These are phyloP conservation scores for Talinum fruticosum DNA, from an alignment of 148 eudicot genomes.

Conservation along the genomic window DNA sequence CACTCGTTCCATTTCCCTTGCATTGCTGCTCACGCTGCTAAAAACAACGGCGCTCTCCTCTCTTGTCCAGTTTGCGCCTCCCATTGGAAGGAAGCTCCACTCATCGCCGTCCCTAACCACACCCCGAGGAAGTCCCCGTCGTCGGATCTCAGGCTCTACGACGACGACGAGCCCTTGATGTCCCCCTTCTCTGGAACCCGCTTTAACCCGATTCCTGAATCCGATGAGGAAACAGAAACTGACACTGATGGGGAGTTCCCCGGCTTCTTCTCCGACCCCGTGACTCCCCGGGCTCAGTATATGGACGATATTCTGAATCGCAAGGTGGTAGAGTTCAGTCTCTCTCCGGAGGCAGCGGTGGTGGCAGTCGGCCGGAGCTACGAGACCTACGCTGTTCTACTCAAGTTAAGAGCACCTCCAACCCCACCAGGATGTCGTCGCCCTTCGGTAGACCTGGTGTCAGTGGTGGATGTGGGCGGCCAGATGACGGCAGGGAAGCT, in stretches of 20 bases:
- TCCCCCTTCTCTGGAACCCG: conserved; percentile 53
- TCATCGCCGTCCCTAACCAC: conserved; percentile 27
- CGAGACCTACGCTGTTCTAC: conserved; percentile 62
- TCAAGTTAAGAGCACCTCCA: conserved; percentile 61
- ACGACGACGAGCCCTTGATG: conserved; percentile 83
- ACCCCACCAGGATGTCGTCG: conserved; percentile 30
- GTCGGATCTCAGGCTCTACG: conserved; percentile 51
- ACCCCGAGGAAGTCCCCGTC: conserved; percentile 17
- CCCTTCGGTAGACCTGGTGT: conserved; percentile 69
- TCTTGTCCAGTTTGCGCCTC: conserved; percentile 70
- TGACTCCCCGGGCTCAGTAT: conserved; percentile 9
- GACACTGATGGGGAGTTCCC: conserved; percentile 36
- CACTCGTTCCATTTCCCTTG: conserved; percentile 77
- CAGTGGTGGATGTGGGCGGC: conserved; percentile 60
- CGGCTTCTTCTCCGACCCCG: conserved; percentile 49
- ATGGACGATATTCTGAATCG: background rate
- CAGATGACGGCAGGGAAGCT: conserved; percentile 38
- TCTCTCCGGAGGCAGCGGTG: conserved; percentile 68
- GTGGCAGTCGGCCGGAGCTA: conserved; percentile 49
- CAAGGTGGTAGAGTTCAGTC: conserved; percentile 40
- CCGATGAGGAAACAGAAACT: conserved; percentile 47
- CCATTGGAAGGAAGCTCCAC: conserved; percentile 67
- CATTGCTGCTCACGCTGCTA: conserved; percentile 46
- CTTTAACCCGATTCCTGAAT: conserved; percentile 75
- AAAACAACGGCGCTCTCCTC: conserved; percentile 28